phyloP scores from a whole-genome alignment of 306 rosid genomes.

The Datisca glomerata region DNA sequence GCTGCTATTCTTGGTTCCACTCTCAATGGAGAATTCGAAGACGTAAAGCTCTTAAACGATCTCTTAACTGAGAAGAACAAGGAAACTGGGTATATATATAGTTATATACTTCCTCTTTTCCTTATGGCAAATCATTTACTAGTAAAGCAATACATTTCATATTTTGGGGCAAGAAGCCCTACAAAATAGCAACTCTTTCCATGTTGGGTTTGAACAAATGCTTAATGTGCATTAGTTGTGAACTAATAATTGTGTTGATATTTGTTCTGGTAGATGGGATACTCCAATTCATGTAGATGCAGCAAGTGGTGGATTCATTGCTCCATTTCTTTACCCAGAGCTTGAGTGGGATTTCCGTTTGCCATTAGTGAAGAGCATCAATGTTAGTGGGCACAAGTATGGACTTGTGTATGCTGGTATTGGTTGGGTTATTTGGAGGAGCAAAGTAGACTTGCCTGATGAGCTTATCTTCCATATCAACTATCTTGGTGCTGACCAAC shows the following conservation, averaged over 20 bases:
- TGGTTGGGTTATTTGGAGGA: conserved; percentile 11
- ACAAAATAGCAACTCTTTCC: no score
- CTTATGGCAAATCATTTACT: no score
- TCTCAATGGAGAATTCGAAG: conserved; percentile 9
- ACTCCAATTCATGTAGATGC: conserved; percentile 11
- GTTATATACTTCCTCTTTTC: no score
- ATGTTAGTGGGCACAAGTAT: conserved; percentile 9
- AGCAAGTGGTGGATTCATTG: conserved; percentile 7
- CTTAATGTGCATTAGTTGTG: no score
- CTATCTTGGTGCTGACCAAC: conserved; percentile 7
- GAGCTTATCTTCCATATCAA: conserved; percentile 7
- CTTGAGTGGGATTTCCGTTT: conserved; percentile 10
- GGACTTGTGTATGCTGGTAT: conserved; percentile 10
- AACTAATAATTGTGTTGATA: background rate
- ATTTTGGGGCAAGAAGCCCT: no score
- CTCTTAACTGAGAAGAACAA: conserved; percentile 4
- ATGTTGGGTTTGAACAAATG: no score
- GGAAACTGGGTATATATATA: conserved; percentile 4
- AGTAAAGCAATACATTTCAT: no score
- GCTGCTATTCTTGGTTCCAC: conserved; percentile 8
- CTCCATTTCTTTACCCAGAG: conserved; percentile 10
- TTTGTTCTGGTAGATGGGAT: conserved; percentile 3
- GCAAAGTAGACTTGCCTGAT: background rate
- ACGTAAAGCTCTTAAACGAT: conserved; percentile 4
- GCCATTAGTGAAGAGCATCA: conserved; percentile 12